A percentile compares a stretch with the other conserved stretches of the same genome.
These are phyloP conservation scores for Candida railenensis DNA, from an alignment of 805 yeast species.

Conservation along the genomic window DNA sequence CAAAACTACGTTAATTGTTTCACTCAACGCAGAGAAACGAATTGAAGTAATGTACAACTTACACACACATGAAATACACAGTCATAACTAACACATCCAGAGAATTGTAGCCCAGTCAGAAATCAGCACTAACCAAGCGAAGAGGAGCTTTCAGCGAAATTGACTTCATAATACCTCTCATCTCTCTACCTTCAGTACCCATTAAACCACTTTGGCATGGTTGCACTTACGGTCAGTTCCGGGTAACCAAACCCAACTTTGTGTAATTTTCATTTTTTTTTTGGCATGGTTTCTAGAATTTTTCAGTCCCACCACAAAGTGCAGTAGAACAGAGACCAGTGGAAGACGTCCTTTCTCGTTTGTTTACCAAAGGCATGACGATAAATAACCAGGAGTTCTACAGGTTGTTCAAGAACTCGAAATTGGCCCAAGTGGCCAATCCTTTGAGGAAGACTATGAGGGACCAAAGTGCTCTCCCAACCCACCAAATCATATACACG, in stretches of 20 bases:
- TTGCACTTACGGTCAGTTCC: background rate
- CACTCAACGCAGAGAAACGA: no score
- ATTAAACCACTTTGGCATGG: background rate
- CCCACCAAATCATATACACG: conserved; percentile 72
- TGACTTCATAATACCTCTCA: background rate
- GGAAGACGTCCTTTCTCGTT: no score
- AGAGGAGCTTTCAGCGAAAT: background rate
- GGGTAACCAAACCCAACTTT: background rate
- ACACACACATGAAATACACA: no score
- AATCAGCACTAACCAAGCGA: no score
- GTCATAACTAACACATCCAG: no score
- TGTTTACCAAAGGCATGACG: background rate
- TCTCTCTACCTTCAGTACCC: no score
- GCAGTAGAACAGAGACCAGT: no score
- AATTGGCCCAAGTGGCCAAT: conserved; percentile 44
- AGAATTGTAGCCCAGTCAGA: no score
- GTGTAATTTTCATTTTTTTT: background rate
- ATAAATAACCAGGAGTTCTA: conserved; percentile 27
- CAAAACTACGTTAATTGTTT: no score
- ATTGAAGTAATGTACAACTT: no score
- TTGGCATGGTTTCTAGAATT: background rate
- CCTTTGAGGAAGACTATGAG: conserved; percentile 35
- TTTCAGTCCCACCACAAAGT: no score
- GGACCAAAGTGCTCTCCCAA: conserved; percentile 42
- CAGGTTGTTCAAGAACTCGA: conserved; percentile 38